Evolutionary conservation across 495 filamentous ascomycete genomes (phyloP), one percentile per base, ranked within the genome.

Genomic region (Aspergillus heteromorphus): DNA sequence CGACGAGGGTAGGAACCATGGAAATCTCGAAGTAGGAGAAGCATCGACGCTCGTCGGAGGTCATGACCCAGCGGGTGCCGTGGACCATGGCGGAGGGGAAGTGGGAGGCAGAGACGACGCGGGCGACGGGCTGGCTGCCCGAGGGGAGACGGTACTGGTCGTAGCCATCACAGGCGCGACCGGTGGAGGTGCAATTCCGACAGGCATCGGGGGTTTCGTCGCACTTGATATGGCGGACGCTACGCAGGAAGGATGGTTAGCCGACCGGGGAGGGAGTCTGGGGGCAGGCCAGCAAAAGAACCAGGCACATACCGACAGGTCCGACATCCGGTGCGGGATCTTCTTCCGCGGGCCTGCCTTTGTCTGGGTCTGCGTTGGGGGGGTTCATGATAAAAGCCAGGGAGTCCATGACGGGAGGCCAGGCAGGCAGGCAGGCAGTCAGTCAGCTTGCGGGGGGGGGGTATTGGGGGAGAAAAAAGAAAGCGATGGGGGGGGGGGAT

Each of bases 11-110:
- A 4, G 61, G 55, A 21, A 64, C 50, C 1, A 56, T 55, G 29
- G 43, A 43, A 47, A 49, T 18, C 27, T n/a, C 45, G 53, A 64
- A 66, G 40, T 61, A 60, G 7, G 58, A 55, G 43, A 59, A 59
- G 48, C 60, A 66, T 21, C 64, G 64, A 10, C 42, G 49, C 61
- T 66, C 64, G 38, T 66, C 64, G 2, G 45, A 51, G 16, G 61
- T 66, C 4, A 57, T 57, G 11, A 52, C 48, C 61, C 60, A 60
- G 36, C 6, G n/a, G 4, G 40, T 8, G 3, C 38, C 19, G 11
- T 34, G 9, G 30, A 34, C 30, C 9, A 38, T n/a, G 34, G 8
- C 13, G 8, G 13, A 4, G 11, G n/a, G 11, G 11, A 38, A 20
- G 6, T 13, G 14, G 10, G 9, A 31, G 2, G 18, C n/a, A n/a